Evolutionary conservation across 441 rosid genomes (phyloP).

Genomic region (Iberis amara): DNA sequence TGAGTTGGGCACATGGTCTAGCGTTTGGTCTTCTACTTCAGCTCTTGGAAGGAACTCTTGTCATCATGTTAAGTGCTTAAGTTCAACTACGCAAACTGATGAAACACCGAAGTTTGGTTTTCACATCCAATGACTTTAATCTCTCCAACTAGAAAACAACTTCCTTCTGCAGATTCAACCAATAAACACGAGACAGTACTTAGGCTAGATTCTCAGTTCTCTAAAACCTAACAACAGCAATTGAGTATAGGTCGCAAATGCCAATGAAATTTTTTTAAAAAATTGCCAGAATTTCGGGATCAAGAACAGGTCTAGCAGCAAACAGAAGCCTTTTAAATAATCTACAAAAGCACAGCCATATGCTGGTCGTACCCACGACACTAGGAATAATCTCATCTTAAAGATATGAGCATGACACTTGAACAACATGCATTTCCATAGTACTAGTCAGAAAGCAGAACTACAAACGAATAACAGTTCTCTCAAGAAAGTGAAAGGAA

Average conservation of each 20-base stretch:
- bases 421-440: too few relatives aligned
- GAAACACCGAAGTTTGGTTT: neutral
- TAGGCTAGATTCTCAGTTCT: neutral
- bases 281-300: neutral
- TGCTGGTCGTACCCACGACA: neutral
- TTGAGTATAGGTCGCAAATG: neutral
- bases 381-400: too few relatives aligned
- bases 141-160: neutral
- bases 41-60: too few relatives aligned
- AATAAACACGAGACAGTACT: neutral
- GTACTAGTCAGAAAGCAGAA: too few relatives aligned
- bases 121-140: constrained; percentile 1
- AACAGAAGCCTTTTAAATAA: neutral
- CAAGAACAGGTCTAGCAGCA: neutral
- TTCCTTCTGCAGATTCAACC: constrained; percentile 7
- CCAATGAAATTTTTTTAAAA: neutral
- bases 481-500: too few relatives aligned
- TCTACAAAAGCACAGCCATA: neutral
- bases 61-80: neutral
- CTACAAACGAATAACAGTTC: neutral
- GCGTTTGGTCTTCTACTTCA: too few relatives aligned
- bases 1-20: too few relatives aligned
- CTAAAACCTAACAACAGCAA: neutral
- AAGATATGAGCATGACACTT: too few relatives aligned
- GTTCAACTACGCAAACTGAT: neutral